Conservation (phyloP, 73 alveolate species). For the Uronychia setigera region DNA sequence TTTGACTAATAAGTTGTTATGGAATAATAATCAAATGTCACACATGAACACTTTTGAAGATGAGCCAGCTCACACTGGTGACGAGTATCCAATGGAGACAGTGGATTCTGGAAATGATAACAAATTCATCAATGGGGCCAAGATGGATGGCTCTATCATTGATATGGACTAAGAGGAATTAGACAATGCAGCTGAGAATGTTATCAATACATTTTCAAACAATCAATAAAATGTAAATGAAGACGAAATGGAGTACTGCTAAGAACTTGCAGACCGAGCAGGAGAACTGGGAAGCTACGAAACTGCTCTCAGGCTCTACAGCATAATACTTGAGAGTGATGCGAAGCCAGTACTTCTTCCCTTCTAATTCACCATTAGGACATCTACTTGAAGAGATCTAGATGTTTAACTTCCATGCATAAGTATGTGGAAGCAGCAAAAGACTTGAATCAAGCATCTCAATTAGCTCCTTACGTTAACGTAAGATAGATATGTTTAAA, state of each 20-base stretch:
- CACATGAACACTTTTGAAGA: not conserved
- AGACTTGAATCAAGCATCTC: not conserved
- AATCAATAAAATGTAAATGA: not conserved
- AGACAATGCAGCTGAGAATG: not conserved
- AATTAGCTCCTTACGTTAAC: constrained; percentile 2
- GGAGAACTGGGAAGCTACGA: not conserved
- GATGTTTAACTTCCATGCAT: not conserved
- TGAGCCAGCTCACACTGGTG: not conserved
- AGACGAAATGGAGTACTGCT: not conserved
- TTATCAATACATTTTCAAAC: not conserved
- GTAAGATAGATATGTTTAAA: not conserved
- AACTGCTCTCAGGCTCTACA: not conserved
- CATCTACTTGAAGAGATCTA: constrained; percentile 1
- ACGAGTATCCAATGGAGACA: not conserved
- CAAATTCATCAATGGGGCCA: not conserved
- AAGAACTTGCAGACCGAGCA: not conserved
- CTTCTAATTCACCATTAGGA: not conserved
- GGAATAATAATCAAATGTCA: not conserved
- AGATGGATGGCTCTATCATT: not conserved
- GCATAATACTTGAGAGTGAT: not conserved
- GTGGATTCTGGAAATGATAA: not conserved
- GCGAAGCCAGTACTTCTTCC: not conserved
- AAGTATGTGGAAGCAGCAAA: constrained; percentile 14
- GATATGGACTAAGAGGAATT: not conserved
- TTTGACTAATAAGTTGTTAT: not conserved